Evolutionary conservation across 106 monocot genomes (phyloP).

Genomic region (Dendrobium officinale): DNA sequence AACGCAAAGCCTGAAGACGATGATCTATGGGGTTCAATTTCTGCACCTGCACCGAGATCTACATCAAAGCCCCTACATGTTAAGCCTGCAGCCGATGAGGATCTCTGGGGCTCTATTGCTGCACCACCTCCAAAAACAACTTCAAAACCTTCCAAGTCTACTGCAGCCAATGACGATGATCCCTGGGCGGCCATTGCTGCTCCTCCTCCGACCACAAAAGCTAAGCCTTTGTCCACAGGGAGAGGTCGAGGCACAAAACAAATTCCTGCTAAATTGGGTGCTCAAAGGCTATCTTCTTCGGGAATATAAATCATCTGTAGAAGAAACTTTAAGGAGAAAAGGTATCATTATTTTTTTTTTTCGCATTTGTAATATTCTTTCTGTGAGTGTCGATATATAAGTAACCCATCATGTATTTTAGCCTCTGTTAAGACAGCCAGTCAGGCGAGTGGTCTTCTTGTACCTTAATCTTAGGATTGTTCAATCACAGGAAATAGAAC

Average conservation of each 20-base stretch:
- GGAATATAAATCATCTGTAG: too few species aligned
- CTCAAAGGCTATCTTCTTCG: slow-evolving; percentile 58
- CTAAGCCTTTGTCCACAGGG: slow-evolving; percentile 75
- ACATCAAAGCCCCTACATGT: slow-evolving; percentile 23
- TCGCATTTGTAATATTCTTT: too few species aligned
- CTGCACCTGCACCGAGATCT: slow-evolving; percentile 50
- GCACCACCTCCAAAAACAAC: slow-evolving; percentile 49
- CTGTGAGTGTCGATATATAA: too few species aligned
- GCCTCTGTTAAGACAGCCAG: too few species aligned
- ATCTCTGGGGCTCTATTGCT: slow-evolving; percentile 76
- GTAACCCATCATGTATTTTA: too few species aligned
- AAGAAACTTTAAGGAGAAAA: too few species aligned
- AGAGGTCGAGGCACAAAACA: slow-evolving; percentile 63
- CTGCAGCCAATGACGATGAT: slow-evolving; percentile 36
- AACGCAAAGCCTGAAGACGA: slow-evolving; percentile 47
- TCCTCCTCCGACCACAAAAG: slow-evolving; percentile 74
- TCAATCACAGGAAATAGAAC: too few species aligned
- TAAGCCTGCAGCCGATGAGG: slow-evolving; percentile 46
- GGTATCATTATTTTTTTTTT: too few species aligned
- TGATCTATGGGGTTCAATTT: slow-evolving; percentile 59
- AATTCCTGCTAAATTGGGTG: slow-evolving; percentile 54
- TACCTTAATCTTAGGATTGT: too few species aligned
- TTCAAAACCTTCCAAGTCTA: slow-evolving; percentile 22
- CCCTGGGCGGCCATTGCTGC: slow-evolving; percentile 95
- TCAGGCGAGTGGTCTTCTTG: too few species aligned